Base-by-base conservation (phyloP, 129 eudicot genomes). In the Chrysanthemum lavandulifolium region DNA sequence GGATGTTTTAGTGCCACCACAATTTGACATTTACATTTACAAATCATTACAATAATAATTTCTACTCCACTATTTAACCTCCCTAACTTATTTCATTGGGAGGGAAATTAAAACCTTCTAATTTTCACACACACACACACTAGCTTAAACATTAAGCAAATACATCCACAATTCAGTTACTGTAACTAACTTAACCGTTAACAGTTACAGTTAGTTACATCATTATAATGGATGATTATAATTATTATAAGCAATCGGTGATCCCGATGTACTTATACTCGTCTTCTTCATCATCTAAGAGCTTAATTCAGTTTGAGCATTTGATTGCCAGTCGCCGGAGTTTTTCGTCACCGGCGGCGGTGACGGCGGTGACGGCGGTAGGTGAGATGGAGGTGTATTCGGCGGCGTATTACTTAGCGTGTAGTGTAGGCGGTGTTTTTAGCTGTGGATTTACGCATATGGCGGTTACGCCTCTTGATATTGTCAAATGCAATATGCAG, bases 381-480 rank as follows among this genome's bases (percentile, higher is more conserved):
- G 3, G 68, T 65, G 18, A 65, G 18, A 2, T 65, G 69, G 69
- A 65, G 69, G 8, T 65, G 5, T 65, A 13, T 40, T 65, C 69
- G 27, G 52, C 69, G 43, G 10, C 69, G 43, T 65, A 65, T 65
- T 65, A 65, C 69, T 16, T 45, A 10, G 45, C 69, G 13, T 65
- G 69, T n/a, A 65, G 69, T 19, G 52, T 65, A n/a, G 69, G 69
- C 18, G 69, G 69, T 51, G 15, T 65, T n/a, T 65, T 65, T 7
- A 65, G 69, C 21, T 65, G 69, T 43, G 69, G 69, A 43, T 45
- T 65, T 0, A 65, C 69, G 40, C 69, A 65, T 43, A 65, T 65
- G 69, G 69, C 69, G 25, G 69, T 65, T 43, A 65, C 69, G 43
- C 69, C 69, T 2, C 69, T 65, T 19, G 69, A 65, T 65, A 14